Conservation (phyloP, 2,329 filamentous ascomycete species). For the Pseudocercospora cruenta region DNA sequence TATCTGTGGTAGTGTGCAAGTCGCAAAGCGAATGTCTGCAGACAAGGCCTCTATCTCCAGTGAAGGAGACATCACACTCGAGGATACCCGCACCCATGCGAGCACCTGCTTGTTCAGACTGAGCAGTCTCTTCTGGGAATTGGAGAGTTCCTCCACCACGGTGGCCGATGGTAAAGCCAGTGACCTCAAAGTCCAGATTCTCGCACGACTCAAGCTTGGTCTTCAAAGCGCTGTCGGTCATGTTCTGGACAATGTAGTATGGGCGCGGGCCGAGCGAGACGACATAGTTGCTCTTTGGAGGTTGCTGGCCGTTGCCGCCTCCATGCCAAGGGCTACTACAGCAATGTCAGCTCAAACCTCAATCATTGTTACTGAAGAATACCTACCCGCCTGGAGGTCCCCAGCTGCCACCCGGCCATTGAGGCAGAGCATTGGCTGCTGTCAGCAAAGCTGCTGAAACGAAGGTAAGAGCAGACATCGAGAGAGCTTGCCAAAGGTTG, state of each 20-base stretch:
- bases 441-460: constrained; percentile 5
- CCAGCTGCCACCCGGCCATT: background rate
- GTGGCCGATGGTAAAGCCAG: constrained; percentile 15
- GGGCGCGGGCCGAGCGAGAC: constrained; percentile 15
- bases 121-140: constrained; percentile 19
- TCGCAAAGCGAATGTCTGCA: constrained; percentile 20
- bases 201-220: constrained; percentile 17
- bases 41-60: constrained; percentile 13
- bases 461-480: background rate
- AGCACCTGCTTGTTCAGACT: constrained; percentile 17
- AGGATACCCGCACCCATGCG: constrained; percentile 18
- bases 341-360: background rate
- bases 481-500: background rate
- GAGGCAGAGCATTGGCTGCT: background rate
- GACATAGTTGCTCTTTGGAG: background rate
- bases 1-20: constrained; percentile 16
- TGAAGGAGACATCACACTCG: constrained; percentile 17
- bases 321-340: background rate
- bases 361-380: no score
- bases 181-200: constrained; percentile 14
- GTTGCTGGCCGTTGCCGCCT: background rate
- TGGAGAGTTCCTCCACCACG: constrained; percentile 17
- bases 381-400: background rate
- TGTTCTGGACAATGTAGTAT: constrained; percentile 19
- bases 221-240: constrained; percentile 16